Evolutionary conservation across 768 basidiomycete genomes (phyloP).

Genomic region (Pleurotus citrinopileatus): DNA sequence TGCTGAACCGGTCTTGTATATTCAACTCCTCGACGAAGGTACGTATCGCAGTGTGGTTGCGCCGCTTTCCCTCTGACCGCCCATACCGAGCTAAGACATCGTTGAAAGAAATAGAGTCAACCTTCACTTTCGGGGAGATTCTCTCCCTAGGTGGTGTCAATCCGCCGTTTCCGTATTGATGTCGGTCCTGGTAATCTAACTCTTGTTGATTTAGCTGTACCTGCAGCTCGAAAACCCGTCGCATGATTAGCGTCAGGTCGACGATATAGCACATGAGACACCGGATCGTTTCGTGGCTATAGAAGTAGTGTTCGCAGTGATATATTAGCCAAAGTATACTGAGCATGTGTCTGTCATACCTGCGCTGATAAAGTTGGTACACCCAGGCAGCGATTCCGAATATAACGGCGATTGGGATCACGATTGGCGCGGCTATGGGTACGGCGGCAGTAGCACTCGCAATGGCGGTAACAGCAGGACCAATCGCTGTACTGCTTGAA

Average conservation of each 20-base stretch:
- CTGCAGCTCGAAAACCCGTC: background rate
- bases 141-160: no score
- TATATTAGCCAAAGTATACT: no score
- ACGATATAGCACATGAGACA: constrained; percentile 6
- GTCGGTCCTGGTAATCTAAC: background rate
- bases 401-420: constrained; percentile 17
- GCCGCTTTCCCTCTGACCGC: background rate
- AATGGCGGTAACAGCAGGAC: constrained; percentile 3
- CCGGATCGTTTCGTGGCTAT: constrained; percentile 2
- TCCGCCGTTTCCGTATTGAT: no score
- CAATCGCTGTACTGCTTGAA: background rate
- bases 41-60: constrained; percentile 1
- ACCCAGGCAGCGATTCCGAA: constrained; percentile 19
- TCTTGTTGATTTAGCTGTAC: background rate
- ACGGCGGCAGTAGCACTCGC: constrained; percentile 11
- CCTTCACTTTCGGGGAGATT: no score
- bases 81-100: background rate
- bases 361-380: constrained; percentile 17
- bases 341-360: background rate
- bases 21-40: constrained; percentile 5
- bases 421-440: constrained; percentile 17
- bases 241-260: constrained; percentile 3
- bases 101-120: no score
- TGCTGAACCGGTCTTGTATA: background rate
- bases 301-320: background rate